Percentiles rank a stretch among this genome's conserved stretches.
Evolutionary conservation across 2,329 filamentous ascomycete species (phyloP).

Genomic region (Cordyceps pruinosa): DNA sequence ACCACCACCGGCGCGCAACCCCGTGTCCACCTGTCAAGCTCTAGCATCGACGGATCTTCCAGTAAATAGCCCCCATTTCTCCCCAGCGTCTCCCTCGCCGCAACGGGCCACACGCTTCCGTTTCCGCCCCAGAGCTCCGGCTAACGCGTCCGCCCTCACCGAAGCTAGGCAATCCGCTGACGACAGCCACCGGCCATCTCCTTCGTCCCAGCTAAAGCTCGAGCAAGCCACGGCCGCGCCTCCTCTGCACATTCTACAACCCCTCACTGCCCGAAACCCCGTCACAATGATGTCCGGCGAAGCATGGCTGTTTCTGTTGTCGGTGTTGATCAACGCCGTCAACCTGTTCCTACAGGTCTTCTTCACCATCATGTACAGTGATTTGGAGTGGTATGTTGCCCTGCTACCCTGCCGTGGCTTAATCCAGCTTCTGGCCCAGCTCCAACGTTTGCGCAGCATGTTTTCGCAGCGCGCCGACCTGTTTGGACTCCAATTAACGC

Average conservation of each 20-base stretch:
- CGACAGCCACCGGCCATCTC: background rate
- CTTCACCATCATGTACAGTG: conserved; percentile 99
- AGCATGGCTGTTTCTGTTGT: conserved; percentile 95
- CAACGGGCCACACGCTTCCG: background rate
- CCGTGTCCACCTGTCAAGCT: background rate
- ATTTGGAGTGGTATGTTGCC: conserved; percentile 85
- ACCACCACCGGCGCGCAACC: conserved; percentile 3
- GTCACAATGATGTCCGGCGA: conserved; percentile 75
- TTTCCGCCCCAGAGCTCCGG: background rate
- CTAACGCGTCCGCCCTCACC: conserved; percentile 4
- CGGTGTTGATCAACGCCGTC: conserved; percentile 98
- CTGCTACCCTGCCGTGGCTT: background rate
- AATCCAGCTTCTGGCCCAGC: too few relatives aligned
- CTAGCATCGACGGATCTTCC: background rate
- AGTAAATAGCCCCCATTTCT: background rate
- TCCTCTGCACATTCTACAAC: conserved; percentile 6
- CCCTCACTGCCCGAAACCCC: conserved; percentile 3
- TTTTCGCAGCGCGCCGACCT: background rate
- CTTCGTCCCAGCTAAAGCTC: background rate
- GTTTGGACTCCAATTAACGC: background rate
- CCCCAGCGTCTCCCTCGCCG: background rate
- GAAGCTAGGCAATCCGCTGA: conserved; percentile 9
- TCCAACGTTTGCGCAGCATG: background rate
- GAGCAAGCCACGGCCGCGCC: background rate
- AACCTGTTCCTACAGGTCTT: conserved; percentile 99